Evolutionary conservation across 768 basidiomycete species (phyloP).

Genomic region (Coprinopsis strossmayeri): DNA sequence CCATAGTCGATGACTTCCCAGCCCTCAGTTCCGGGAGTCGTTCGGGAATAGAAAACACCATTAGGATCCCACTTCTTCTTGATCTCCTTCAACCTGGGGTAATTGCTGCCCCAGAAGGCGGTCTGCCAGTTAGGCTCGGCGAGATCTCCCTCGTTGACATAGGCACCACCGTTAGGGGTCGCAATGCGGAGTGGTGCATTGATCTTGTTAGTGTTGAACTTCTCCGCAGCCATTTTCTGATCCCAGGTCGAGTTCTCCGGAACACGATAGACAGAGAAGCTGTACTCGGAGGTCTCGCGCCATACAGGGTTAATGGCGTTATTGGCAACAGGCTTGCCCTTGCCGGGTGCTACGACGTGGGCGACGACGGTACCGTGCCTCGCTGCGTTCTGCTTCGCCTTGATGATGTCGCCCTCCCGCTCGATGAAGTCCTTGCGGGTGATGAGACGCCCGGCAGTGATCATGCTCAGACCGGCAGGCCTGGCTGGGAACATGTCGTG

Average conservation of each 20-base stretch:
- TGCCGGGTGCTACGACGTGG: constrained; percentile 4
- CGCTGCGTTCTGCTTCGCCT: constrained; percentile 3
- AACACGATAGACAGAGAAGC: background rate
- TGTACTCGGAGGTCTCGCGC: constrained; percentile 2
- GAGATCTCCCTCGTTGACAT: constrained; percentile 10
- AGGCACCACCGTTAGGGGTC: constrained; percentile 9
- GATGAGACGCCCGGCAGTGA: constrained; percentile 11
- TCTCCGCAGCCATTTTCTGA: constrained; percentile 8
- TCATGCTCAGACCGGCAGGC: background rate
- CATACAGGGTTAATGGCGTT: constrained; percentile 9
- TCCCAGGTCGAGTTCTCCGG: constrained; percentile 5
- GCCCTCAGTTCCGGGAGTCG: constrained; percentile 6
- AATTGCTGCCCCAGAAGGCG: constrained; percentile 12
- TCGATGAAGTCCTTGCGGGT: constrained; percentile 8
- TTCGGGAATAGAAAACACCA: constrained; percentile 5
- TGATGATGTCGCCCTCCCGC: constrained; percentile 3
- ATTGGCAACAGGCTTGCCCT: background rate
- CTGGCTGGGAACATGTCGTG: constrained; percentile 12
- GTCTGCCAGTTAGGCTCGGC: constrained; percentile 13
- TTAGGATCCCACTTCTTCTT: constrained; percentile 3
- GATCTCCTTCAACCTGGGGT: constrained; percentile 1
- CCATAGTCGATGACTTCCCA: constrained; percentile 6
- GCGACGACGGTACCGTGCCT: constrained; percentile 11
- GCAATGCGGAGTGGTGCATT: constrained; percentile 8
- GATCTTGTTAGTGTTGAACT: constrained; percentile 7